Percentiles rank a stretch among this genome's conserved stretches.
Evolutionary conservation across 1,139 yeast species (phyloP).

Genomic region (Pichia sp.): DNA sequence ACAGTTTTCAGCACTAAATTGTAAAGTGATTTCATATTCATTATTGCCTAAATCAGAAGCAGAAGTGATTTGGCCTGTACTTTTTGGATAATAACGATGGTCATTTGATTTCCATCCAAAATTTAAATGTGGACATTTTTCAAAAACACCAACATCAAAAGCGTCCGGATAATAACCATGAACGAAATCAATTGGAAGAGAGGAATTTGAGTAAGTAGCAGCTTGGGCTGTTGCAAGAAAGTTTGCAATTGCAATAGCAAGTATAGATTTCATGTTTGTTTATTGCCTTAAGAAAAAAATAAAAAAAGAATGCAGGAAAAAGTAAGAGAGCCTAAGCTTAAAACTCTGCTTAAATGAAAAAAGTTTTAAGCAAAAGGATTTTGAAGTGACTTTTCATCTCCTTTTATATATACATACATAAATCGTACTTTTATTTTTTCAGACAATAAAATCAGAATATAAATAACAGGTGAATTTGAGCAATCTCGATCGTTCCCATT

Average conservation of each 20-base stretch:
- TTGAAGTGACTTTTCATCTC: too few species aligned
- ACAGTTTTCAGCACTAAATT: constrained; percentile 11
- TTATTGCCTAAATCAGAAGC: constrained; percentile 10
- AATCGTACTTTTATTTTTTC: too few species aligned
- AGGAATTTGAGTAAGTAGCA: constrained; percentile 3
- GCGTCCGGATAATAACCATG: constrained; percentile 6
- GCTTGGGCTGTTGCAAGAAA: constrained; percentile 1
- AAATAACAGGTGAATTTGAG: too few species aligned
- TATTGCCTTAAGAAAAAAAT: too few species aligned
- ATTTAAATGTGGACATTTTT: constrained; percentile 23
- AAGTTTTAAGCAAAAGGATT: too few species aligned
- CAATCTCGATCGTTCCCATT: too few species aligned
- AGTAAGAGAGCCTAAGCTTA: too few species aligned
- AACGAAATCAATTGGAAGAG: constrained; percentile 9
- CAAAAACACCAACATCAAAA: constrained; percentile 4
- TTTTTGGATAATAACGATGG: constrained; percentile 12
- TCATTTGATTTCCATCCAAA: constrained; percentile 20
- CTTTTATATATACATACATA: too few species aligned
- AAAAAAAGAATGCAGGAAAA: too few species aligned
- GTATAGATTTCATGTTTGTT: constrained; percentile 2
- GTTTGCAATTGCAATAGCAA: constrained; percentile 2
- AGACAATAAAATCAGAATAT: too few species aligned
- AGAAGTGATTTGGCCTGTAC: constrained; percentile 4
- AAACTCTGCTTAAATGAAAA: too few species aligned
- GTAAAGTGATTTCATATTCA: constrained; percentile 12